Base-by-base conservation (phyloP, 192 early-diverging fungal species). In the Coemansia sp. region DNA sequence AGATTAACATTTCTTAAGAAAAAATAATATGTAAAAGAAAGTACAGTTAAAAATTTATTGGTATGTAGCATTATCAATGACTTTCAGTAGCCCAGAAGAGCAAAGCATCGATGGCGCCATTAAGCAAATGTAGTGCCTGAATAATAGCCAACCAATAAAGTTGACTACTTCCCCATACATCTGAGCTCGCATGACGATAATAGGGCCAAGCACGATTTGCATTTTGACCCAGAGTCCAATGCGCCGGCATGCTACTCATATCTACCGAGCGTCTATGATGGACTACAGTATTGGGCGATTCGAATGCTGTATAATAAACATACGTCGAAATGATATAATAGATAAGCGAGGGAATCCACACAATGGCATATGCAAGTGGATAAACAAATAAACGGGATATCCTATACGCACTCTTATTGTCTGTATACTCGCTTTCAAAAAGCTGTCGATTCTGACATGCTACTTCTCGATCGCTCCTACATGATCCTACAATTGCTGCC, bases 311-410 rank as follows among this genome's bases (percentile, higher is more conserved):
- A 50, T 67, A 62, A 59, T 73, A 78, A 31, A 73, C 67, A n/a
- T 64, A 65, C 0, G 70, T 78, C 1, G 76, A 78, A 38, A 67
- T 4, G 0, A 78, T 24, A 28, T 27, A 69, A 60, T 74, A 81
- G 16, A 63, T 32, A 1, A 74, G 38, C 1, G 61, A 65, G n/a
- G 78, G 78, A 25, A 71, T 14, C 61, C 69, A 81, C 2, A 81
- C 10, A 4, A 60, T 32, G n/a, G 64, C 22, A 34, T 81, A 71
- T 1, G 69, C 73, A 16, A 81, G 63, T 22, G 78, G 78, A 22
- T 81, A 81, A 2, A 81, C 72, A n/a, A 62, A 81, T 1, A 81
- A 59, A 23, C 78, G 61, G 12, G 78, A 81, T 18, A 74, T 32
- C 5, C 28, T 54, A 50, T 10, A 12, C 16, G 34, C 49, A 16